Conservation (phyloP, 2,329 filamentous ascomycete species). For the Mariannaea sp. region DNA sequence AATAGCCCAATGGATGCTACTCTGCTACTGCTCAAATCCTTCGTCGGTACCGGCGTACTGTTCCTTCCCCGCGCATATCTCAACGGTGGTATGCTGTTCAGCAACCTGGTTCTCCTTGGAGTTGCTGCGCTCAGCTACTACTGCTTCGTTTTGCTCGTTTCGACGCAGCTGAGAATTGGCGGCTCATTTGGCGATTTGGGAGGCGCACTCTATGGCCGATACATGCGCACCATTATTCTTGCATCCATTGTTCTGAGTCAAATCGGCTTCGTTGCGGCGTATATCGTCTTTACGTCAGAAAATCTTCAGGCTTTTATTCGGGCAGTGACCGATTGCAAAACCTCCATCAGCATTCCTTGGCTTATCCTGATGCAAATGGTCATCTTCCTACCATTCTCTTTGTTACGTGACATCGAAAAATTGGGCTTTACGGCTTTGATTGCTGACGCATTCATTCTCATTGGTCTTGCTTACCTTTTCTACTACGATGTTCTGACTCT, state of each 20-base stretch:
- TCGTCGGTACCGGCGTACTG: slow-evolving; percentile 93
- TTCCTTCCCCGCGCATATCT: slow-evolving; percentile 92
- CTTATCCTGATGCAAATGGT: slow-evolving; percentile 95
- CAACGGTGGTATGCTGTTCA: slow-evolving; percentile 97
- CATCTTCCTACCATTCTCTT: slow-evolving; percentile 90
- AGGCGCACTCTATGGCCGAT: slow-evolving; percentile 85
- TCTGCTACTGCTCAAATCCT: slow-evolving; percentile 90
- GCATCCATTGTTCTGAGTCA: slow-evolving; percentile 93
- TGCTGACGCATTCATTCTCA: slow-evolving; percentile 90
- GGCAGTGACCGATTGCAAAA: slow-evolving; percentile 86
- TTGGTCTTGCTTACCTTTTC: slow-evolving; percentile 91
- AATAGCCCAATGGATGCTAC: slow-evolving; percentile 80
- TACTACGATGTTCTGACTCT: slow-evolving; percentile 94
- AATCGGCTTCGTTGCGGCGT: slow-evolving; percentile 91
- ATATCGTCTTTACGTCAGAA: slow-evolving; percentile 95
- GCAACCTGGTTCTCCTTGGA: slow-evolving; percentile 83
- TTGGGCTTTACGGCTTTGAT: slow-evolving; percentile 93
- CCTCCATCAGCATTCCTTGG: slow-evolving; percentile 82
- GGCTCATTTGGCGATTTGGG: slow-evolving; percentile 99
- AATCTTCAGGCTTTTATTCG: slow-evolving; percentile 94
- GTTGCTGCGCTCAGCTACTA: slow-evolving; percentile 92
- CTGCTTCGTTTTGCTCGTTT: slow-evolving; percentile 93
- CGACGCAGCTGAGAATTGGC: slow-evolving; percentile 80
- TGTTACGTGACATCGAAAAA: slow-evolving; percentile 96
- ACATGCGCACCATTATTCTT: slow-evolving; percentile 87